Conservation (phyloP, 805 yeast species). For the Debaryomyces hansenii region DNA sequence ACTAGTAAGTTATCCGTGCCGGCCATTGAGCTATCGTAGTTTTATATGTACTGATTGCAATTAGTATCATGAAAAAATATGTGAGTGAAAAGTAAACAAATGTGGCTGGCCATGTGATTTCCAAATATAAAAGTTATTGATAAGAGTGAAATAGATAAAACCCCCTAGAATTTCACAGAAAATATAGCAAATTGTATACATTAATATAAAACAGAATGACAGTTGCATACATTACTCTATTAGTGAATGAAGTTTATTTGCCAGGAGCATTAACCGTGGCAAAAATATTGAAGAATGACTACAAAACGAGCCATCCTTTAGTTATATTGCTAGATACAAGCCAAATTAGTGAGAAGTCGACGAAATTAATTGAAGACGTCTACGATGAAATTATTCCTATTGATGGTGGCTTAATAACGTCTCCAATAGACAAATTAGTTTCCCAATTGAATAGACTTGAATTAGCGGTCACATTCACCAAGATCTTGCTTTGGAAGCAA, state of each 20-base stretch:
- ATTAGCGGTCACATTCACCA: constrained; percentile 52
- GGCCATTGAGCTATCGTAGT: no score
- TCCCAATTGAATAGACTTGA: constrained; percentile 51
- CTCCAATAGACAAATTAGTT: constrained; percentile 25
- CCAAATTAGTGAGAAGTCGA: constrained; percentile 26
- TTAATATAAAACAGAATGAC: constrained; percentile 15
- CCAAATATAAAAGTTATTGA: background rate
- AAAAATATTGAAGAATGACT: constrained; percentile 18
- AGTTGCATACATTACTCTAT: constrained; percentile 45
- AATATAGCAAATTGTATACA: no score
- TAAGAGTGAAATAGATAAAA: background rate
- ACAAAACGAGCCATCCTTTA: constrained; percentile 12
- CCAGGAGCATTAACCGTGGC: constrained; percentile 61
- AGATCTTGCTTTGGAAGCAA: constrained; percentile 56
- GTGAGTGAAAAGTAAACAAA: no score
- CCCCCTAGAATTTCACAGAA: background rate
- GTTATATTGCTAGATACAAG: constrained; percentile 34
- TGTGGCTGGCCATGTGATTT: background rate
- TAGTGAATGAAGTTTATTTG: constrained; percentile 52
- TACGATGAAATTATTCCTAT: constrained; percentile 34
- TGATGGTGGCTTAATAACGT: constrained; percentile 13
- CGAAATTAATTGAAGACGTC: constrained; percentile 20
- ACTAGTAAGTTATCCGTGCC: no score
- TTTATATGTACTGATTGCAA: no score
- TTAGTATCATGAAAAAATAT: no score